These are phyloP conservation scores for Penicillium sp. DNA, from an alignment of 2,329 filamentous ascomycete species.

Conservation along the genomic window DNA sequence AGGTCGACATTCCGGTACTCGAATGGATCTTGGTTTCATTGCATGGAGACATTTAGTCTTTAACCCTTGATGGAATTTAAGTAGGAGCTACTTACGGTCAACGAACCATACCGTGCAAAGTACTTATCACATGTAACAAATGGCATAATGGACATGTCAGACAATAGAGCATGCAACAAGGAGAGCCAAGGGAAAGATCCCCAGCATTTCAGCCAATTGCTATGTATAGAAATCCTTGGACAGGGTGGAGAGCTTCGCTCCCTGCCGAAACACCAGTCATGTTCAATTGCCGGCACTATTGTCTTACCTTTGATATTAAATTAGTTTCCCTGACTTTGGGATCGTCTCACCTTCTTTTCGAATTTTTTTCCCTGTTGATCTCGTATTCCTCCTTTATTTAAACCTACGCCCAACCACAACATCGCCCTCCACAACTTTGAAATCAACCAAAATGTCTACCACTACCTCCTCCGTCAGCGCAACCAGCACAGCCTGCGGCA, in stretches of 20 bases:
- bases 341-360: background rate
- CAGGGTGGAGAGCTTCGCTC: background rate
- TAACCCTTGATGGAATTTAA: background rate
- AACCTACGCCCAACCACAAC: background rate
- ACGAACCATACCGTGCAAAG: background rate
- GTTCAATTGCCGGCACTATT: background rate
- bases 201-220: background rate
- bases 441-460: conserved; percentile 22
- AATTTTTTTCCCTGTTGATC: background rate
- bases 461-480: conserved; percentile 22
- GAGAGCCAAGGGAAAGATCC: background rate
- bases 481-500: conserved; percentile 23
- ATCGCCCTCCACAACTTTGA: too few relatives aligned
- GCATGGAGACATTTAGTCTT: background rate
- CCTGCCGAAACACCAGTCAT: conserved; percentile 1
- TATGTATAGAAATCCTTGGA: conserved; percentile 2
- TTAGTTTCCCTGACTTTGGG: background rate
- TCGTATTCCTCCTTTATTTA: background rate
- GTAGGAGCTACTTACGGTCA: background rate
- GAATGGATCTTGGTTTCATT: background rate
- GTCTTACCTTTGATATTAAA: conserved; percentile 4
- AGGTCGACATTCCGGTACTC: background rate
- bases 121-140: conserved; percentile 1
- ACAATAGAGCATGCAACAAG: background rate
- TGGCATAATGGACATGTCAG: background rate